Evolutionary conservation across 192 early-diverging fungal species (phyloP).

Genomic region (Coemansia sp.): DNA sequence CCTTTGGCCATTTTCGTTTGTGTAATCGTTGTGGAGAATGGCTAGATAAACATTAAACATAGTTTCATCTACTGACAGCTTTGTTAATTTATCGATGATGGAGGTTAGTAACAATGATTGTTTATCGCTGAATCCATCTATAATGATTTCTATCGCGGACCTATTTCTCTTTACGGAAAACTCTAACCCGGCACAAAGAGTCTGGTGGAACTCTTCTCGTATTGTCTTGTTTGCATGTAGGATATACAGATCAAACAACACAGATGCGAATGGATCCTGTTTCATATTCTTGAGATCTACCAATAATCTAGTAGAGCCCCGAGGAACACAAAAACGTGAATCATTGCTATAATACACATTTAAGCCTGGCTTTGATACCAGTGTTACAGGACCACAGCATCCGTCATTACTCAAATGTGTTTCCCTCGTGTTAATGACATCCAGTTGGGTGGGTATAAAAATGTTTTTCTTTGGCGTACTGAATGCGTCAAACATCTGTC

Average conservation of each 20-base stretch:
- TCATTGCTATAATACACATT: background rate
- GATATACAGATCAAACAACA: background rate
- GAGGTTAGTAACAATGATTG: slow-evolving; percentile 62
- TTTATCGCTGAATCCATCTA: slow-evolving; percentile 84
- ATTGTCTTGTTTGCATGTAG: slow-evolving; percentile 51
- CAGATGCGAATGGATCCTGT: background rate
- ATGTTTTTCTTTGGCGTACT: too few relatives aligned
- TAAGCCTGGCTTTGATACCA: background rate
- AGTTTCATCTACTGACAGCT: too few relatives aligned
- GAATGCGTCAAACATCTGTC: slow-evolving; percentile 72
- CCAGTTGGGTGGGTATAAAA: too few relatives aligned
- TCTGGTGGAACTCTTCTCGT: slow-evolving; percentile 76
- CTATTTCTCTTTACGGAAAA: slow-evolving; percentile 59
- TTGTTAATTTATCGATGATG: slow-evolving; percentile 52
- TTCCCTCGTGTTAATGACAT: too few relatives aligned
- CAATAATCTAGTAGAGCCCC: background rate
- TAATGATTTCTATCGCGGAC: slow-evolving; percentile 58
- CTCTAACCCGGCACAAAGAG: slow-evolving; percentile 66
- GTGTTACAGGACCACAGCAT: background rate
- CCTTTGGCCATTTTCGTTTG: too few relatives aligned
- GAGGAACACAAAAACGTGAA: background rate
- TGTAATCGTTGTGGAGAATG: too few relatives aligned
- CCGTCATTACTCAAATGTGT: background rate
- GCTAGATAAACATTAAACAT: too few relatives aligned
- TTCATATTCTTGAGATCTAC: background rate